Evolutionary conservation across 1,139 yeast species (phyloP).

Genomic region (Geotrichum europaeum): DNA sequence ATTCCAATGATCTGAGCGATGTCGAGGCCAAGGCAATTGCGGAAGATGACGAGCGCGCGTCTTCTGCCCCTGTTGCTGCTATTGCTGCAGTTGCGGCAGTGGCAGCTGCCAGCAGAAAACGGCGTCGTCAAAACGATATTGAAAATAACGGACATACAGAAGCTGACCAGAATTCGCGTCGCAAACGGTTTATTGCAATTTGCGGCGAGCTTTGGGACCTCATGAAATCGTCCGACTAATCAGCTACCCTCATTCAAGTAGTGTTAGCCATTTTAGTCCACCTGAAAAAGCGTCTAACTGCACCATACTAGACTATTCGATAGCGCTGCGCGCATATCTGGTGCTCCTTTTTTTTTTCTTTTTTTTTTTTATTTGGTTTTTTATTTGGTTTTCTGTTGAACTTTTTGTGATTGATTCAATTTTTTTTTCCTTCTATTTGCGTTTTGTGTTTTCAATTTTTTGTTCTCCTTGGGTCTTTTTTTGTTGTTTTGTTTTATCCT

Average conservation of each 20-base stretch:
- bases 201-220: slow-evolving; percentile 9
- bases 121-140: neutral
- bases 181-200: slow-evolving; percentile 1
- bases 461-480: no score
- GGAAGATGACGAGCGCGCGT: slow-evolving; percentile 19
- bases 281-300: no score
- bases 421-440: neutral
- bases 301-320: no score
- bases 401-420: neutral
- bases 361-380: neutral
- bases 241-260: no score
- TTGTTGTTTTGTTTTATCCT: no score
- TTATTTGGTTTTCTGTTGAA: neutral
- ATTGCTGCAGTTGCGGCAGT: neutral
- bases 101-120: neutral
- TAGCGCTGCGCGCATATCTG: no score
- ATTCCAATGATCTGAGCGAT: slow-evolving; percentile 16
- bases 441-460: no score
- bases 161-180: neutral
- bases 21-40: slow-evolving; percentile 19
- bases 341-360: neutral
- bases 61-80: neutral
- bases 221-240: neutral
- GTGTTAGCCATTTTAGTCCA: no score
- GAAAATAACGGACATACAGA: neutral